Evolutionary conservation across 2,329 filamentous ascomycete genomes (phyloP).

Genomic region (Sporothrix brasiliensis): DNA sequence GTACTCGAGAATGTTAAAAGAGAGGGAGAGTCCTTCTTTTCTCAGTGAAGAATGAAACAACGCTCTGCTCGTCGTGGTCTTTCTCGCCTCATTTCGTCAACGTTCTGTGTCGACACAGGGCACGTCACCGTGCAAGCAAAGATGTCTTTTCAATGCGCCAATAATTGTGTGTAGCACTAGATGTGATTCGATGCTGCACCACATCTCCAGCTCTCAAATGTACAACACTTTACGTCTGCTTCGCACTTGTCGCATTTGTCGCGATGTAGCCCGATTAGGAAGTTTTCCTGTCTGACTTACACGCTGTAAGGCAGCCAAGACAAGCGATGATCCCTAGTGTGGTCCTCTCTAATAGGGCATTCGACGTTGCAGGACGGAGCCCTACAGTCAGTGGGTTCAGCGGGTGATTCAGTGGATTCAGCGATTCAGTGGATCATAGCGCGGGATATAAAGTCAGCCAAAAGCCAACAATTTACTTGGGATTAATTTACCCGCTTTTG

Average conservation of each 20-base stretch:
- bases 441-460: too few relatives aligned
- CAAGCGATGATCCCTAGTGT: constrained; percentile 5
- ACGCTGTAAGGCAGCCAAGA: constrained; percentile 21
- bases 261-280: constrained; percentile 24
- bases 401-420: background rate
- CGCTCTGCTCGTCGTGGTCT: background rate
- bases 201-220: background rate
- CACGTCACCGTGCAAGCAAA: background rate
- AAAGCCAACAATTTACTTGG: too few relatives aligned
- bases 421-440: background rate
- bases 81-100: background rate
- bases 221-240: background rate
- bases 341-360: background rate
- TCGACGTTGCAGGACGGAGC: background rate
- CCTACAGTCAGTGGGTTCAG: background rate
- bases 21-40: background rate
- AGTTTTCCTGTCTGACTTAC: constrained; percentile 18
- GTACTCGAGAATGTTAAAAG: background rate
- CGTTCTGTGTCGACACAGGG: background rate
- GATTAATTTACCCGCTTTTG: background rate
- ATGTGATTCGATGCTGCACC: background rate
- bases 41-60: constrained; percentile 6
- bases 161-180: background rate
- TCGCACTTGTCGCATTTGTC: background rate
- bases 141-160: background rate